Conservation (phyloP, 192 early-diverging fungal species). For the Coemansia asiatica region DNA sequence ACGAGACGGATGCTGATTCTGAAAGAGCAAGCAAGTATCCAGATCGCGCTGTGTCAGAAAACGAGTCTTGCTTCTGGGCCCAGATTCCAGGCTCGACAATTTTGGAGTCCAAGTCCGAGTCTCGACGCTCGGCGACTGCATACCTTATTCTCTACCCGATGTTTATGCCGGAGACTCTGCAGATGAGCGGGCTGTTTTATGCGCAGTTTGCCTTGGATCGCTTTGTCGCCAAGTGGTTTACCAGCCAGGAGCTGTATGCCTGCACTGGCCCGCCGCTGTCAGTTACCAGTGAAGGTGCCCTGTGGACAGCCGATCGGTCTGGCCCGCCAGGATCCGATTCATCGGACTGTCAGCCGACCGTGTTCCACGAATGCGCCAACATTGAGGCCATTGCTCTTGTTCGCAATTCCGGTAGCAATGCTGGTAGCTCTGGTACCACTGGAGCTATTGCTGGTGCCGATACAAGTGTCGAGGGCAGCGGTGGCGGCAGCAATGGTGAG, state of each 20-base stretch:
- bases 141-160: constrained; percentile 22
- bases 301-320: constrained; percentile 38
- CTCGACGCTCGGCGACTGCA: not conserved
- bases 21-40: too few species aligned
- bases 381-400: not conserved
- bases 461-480: too few species aligned
- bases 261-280: constrained; percentile 19
- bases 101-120: not conserved
- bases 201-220: constrained; percentile 42
- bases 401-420: too few species aligned
- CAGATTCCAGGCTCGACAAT: too few species aligned
- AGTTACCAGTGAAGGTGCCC: constrained; percentile 2
- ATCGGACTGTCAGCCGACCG: not conserved
- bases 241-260: constrained; percentile 26
- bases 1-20: too few species aligned
- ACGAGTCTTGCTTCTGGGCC: too few species aligned
- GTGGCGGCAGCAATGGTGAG: not conserved
- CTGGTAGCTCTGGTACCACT: too few species aligned
- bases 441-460: too few species aligned
- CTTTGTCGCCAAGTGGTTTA: constrained; percentile 22
- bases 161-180: constrained; percentile 8
- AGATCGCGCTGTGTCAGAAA: too few species aligned
- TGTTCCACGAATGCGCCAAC: not conserved
- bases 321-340: constrained; percentile 27
- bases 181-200: constrained; percentile 19